Conservation (phyloP, 2,329 filamentous ascomycete species). For the Neonectria magnoliae region DNA sequence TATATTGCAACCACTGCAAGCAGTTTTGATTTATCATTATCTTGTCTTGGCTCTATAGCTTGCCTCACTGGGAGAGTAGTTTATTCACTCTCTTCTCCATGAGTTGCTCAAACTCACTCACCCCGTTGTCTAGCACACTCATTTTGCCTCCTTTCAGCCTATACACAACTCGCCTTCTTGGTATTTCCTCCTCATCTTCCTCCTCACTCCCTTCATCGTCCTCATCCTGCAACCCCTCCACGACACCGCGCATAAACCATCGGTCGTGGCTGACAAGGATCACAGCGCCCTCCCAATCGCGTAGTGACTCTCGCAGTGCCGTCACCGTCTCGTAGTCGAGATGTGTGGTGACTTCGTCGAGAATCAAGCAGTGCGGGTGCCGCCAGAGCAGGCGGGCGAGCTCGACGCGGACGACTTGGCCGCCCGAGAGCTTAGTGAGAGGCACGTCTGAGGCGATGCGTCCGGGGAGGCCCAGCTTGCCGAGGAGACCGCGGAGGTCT, state of each 20-base stretch:
- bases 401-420: constrained; percentile 75
- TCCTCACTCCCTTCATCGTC: constrained; percentile 51
- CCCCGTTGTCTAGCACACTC: constrained; percentile 65
- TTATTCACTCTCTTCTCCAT: constrained; percentile 68
- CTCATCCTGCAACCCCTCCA: constrained; percentile 56
- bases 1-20: not conserved
- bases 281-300: constrained; percentile 77
- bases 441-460: constrained; percentile 78
- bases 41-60: not conserved
- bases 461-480: constrained; percentile 75
- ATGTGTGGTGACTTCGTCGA: constrained; percentile 88
- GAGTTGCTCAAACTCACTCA: constrained; percentile 71
- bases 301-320: constrained; percentile 73
- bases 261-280: constrained; percentile 84
- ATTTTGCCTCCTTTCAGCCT: constrained; percentile 68
- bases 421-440: constrained; percentile 78
- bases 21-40: not conserved
- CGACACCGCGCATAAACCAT: constrained; percentile 79
- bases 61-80: constrained; percentile 44
- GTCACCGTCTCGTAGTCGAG: constrained; percentile 84
- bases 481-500: constrained; percentile 72
- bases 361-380: constrained; percentile 75
- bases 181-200: constrained; percentile 52
- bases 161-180: constrained; percentile 66
- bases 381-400: constrained; percentile 75